Conservation (phyloP, 2,329 filamentous ascomycete species). For the Pestalotiopsis sp. region DNA sequence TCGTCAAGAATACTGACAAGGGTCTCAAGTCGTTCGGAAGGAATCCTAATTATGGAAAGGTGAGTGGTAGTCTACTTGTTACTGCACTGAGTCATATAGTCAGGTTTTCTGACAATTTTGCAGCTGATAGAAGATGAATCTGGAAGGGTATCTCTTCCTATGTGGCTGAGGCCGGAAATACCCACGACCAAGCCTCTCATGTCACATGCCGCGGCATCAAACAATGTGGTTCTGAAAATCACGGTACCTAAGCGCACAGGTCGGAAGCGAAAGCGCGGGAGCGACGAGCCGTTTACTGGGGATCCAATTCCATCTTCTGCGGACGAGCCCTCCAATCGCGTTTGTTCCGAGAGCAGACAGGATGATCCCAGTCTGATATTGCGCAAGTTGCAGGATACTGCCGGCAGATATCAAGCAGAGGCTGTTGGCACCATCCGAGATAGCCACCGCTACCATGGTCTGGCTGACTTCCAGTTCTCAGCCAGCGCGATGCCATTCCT, state of each 20-base stretch:
- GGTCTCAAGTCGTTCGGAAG: slow-evolving; percentile 43
- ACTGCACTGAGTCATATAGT: neutral
- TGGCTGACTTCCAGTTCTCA: slow-evolving; percentile 87
- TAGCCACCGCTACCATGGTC: slow-evolving; percentile 82
- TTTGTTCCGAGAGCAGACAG: slow-evolving; percentile 47
- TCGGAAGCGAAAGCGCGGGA: slow-evolving; percentile 82
- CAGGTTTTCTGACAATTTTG: neutral
- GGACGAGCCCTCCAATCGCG: slow-evolving; percentile 26
- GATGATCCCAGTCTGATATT: slow-evolving; percentile 60
- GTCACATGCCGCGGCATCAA: slow-evolving; percentile 74
- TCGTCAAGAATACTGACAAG: slow-evolving; percentile 42
- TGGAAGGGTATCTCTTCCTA: slow-evolving; percentile 56
- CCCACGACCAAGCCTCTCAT: slow-evolving; percentile 76
- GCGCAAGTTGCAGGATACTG: slow-evolving; percentile 71
- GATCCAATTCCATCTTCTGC: slow-evolving; percentile 35
- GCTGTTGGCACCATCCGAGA: slow-evolving; percentile 73
- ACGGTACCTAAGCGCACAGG: slow-evolving; percentile 87
- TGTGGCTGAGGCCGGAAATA: slow-evolving; percentile 82
- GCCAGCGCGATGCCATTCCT: slow-evolving; percentile 71
- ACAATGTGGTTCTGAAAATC: slow-evolving; percentile 85
- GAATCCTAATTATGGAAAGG: slow-evolving; percentile 39
- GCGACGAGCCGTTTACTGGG: slow-evolving; percentile 64
- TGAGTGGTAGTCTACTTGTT: slow-evolving; percentile 20
- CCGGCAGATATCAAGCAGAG: slow-evolving; percentile 66
- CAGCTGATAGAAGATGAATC: slow-evolving; percentile 28